Conservation (phyloP, 352 stramenopile genomes). For the Phytophthora nicotianae region DNA sequence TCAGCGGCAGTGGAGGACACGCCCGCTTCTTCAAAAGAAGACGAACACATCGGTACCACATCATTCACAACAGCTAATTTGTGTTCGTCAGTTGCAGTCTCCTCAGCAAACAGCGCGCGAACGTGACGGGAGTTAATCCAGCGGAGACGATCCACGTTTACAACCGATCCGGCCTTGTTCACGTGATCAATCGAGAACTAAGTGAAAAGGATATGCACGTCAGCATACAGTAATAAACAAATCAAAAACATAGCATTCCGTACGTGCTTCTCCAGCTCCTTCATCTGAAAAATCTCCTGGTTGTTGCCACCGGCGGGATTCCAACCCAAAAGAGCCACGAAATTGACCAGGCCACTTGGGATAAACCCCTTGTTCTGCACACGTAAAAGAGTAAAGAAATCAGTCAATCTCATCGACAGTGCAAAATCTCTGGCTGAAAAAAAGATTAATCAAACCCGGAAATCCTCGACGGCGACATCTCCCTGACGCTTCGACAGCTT, state of each 20-base stretch:
- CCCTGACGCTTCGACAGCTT: conserved; percentile 99
- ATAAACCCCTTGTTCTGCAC: conserved; percentile 94
- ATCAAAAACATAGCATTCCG: conserved; percentile 1
- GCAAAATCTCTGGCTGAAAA: background rate
- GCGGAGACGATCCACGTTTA: conserved; percentile 84
- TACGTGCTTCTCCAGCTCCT: conserved; percentile 88
- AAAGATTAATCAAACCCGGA: conserved; percentile 68
- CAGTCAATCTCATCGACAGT: background rate
- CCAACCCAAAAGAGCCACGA: conserved; percentile 97
- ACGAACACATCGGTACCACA: conserved; percentile 71
- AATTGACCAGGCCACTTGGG: conserved; percentile 97
- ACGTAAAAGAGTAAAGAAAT: background rate
- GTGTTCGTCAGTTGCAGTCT: conserved; percentile 41
- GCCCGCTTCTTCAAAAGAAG: conserved; percentile 41
- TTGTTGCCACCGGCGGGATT: conserved; percentile 95
- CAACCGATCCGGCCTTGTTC: conserved; percentile 89
- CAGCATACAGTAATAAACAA: background rate
- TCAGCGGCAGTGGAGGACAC: conserved; percentile 33
- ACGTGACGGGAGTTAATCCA: conserved; percentile 93
- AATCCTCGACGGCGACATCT: conserved; percentile 97
- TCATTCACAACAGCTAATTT: conserved; percentile 59
- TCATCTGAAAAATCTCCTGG: conserved; percentile 96
- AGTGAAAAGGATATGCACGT: background rate
- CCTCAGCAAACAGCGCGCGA: conserved; percentile 68
- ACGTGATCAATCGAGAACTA: conserved; percentile 88